phyloP scores from a whole-genome alignment of 106 monocot species.

The Gastrodia elata region DNA sequence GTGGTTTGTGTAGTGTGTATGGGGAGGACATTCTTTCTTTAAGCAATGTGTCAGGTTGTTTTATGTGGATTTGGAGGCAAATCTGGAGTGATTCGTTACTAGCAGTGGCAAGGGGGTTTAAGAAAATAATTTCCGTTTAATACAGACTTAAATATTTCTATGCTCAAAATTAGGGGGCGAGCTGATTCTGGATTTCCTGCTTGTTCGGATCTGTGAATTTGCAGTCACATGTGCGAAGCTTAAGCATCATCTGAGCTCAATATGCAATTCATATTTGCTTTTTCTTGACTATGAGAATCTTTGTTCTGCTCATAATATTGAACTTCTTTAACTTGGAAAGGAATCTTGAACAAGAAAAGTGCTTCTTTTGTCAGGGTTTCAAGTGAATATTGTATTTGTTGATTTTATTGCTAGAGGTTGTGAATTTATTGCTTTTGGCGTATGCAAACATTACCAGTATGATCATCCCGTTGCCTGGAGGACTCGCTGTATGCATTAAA shows the following conservation, averaged over 20 bases:
- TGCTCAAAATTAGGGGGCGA: no score
- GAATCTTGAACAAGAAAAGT: neutral
- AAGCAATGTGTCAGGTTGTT: neutral
- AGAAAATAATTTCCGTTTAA: no score
- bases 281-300: neutral
- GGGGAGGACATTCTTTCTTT: neutral
- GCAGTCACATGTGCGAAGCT: no score
- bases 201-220: neutral
- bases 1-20: neutral
- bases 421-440: no score
- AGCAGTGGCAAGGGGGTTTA: no score
- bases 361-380: neutral
- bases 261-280: neutral
- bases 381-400: neutral
- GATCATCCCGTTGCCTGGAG: no score
- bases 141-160: no score
- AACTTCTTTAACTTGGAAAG: no score
- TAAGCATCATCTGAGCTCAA: neutral
- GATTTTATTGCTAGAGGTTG: neutral
- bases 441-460: no score
- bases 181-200: neutral
- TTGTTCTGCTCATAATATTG: neutral
- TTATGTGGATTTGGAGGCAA: neutral
- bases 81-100: neutral
- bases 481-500: no score